A percentile compares a stretch with the other conserved stretches of the same genome.
Evolutionary conservation across 2,329 filamentous ascomycete species (phyloP).

Genomic region (Fusarium marasasianum): DNA sequence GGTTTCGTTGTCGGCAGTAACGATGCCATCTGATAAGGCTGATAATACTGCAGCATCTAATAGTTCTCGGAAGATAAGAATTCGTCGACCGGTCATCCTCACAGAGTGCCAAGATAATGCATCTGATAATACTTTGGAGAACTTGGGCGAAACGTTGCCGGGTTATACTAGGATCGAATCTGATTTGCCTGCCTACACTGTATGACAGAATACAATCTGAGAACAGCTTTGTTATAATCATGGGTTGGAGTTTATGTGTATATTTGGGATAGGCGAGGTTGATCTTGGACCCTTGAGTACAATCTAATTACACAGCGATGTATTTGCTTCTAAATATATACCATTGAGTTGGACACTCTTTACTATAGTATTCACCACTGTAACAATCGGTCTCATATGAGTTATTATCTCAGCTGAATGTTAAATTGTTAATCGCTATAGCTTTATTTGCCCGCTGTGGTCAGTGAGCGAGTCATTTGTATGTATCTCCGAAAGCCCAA

Average conservation of each 20-base stretch:
- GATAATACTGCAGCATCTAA: neutral
- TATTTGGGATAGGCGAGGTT: no score
- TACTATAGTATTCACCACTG: no score
- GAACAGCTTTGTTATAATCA: no score
- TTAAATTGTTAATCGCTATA: no score
- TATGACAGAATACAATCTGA: fast-evolving
- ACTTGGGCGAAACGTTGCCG: neutral
- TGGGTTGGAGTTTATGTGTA: no score
- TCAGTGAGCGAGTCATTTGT: no score
- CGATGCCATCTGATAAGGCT: neutral
- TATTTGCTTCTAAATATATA: fast-evolving
- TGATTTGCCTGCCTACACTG: neutral
- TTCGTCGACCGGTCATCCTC: neutral
- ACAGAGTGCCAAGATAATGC: neutral
- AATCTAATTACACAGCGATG: fast-evolving
- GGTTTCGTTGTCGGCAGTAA: neutral
- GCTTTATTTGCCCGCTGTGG: fast-evolving
- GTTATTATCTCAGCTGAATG: fast-evolving
- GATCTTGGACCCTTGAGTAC: no score
- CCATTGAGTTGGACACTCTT: no score
- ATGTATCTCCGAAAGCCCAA: fast-evolving
- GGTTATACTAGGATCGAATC: neutral
- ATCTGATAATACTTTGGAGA: neutral
- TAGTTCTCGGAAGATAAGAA: neutral
- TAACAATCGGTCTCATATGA: no score